phyloP scores from a whole-genome alignment of 805 yeast species.

The Ogataea ramenticola region DNA sequence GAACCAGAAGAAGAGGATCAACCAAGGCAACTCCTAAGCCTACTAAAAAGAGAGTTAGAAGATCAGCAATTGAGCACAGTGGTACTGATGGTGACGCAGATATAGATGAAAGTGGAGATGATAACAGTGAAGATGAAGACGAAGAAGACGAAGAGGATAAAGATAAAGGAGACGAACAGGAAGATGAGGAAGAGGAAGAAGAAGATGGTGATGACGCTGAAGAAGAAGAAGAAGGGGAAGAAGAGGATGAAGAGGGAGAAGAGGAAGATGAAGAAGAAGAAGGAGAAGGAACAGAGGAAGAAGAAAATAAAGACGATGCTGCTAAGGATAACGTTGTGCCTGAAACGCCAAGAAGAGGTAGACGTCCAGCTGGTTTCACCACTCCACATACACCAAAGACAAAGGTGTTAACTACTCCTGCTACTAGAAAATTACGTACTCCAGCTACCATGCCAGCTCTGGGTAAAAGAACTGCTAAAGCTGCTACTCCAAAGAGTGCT shows the following conservation, averaged over 20 bases:
- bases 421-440: slow-evolving; percentile 10
- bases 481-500: background rate
- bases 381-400: slow-evolving; percentile 6
- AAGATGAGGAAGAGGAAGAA: slow-evolving; percentile 2
- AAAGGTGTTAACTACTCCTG: slow-evolving; percentile 10
- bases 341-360: slow-evolving; percentile 1
- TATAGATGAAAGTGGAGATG: background rate
- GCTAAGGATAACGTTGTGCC: too few relatives aligned
- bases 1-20: background rate
- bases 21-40: background rate
- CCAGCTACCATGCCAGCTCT: background rate
- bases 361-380: background rate
- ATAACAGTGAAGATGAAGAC: background rate
- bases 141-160: slow-evolving; percentile 1
- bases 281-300: slow-evolving; percentile 1
- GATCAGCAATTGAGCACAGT: too few relatives aligned
- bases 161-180: slow-evolving; percentile 5
- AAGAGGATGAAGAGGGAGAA: slow-evolving; percentile 3
- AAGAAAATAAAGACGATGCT: background rate
- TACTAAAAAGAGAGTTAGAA: background rate
- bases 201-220: background rate
- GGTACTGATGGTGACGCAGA: background rate
- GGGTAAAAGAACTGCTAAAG: background rate
- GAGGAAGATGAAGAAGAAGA: slow-evolving; percentile 1
- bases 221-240: background rate